Evolutionary conservation across 331 rosid species (phyloP), one percentile per base, ranked within the genome.

Genomic region (Quercus lobata): DNA sequence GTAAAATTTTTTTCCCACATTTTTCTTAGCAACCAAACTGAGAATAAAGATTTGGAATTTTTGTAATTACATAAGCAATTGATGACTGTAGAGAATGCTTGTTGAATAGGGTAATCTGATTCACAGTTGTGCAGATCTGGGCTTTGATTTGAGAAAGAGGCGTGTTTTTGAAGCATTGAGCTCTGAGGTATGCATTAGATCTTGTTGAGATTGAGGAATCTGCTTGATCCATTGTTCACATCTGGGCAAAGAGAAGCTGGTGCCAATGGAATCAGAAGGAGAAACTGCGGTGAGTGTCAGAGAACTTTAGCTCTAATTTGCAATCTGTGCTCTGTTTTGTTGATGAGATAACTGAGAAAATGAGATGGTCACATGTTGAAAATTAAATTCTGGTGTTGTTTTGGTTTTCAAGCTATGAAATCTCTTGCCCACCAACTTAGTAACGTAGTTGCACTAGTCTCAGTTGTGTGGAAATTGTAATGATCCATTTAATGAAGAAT

Each of bases 261-360:
- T 68, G 81, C 56, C 77, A 57, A 83, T 91, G 99, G 99, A 90
- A 71, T 87, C 94, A 24, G 94, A 88, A 74, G 92, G 90, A 78
- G 96, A 89, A 83, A 85, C 97, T 84, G 93, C 84, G 89, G 99
- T 95, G 78, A 91, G 92, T 80, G 56, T 4, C 49, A 4, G 63
- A 66, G 69, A 74, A 54, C 70, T 57, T 74, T 11, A 68, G 46
- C 32, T 65, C 34, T 73, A 62, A 57, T 4, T n/a, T 57, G 41
- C 55, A 11, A 71, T 46, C 34, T 58, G 5, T 34, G 5, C 6
- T 49, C 0, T 73, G 7, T 76, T 60, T 29, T n/a, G 65, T 76
- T 72, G 7, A 24, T 69, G 7, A 7, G 16, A 81, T 32, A 32
- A 29, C 53, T 10, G 77, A 24, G 41, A 27, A 71, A 54, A 14